A percentile compares a stretch with the other conserved stretches of the same genome.
These are phyloP conservation scores for Yamadazyma insecticola DNA, from an alignment of 805 yeast species.

Conservation along the genomic window DNA sequence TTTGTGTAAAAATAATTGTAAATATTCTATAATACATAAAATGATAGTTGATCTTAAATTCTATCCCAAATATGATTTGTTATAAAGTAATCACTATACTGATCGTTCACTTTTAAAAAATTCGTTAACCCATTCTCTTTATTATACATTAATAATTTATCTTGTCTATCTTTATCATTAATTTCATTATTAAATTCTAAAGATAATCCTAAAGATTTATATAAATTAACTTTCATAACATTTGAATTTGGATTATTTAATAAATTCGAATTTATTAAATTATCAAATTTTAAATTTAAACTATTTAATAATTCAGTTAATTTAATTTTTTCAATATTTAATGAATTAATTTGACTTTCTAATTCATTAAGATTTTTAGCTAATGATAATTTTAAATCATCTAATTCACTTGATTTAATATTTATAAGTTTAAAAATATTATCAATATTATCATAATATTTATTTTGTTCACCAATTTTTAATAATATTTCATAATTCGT, in stretches of 20 bases:
- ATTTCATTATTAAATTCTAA: slow-evolving; percentile 26
- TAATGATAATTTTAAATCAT: slow-evolving; percentile 43
- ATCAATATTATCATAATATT: slow-evolving; percentile 7
- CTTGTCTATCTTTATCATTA: slow-evolving; percentile 14
- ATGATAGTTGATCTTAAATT: slow-evolving; percentile 3
- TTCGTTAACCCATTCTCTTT: slow-evolving; percentile 43
- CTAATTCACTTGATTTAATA: slow-evolving; percentile 29
- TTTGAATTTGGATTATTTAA: slow-evolving; percentile 39
- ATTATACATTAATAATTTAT: slow-evolving; percentile 45
- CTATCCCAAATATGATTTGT: slow-evolving; percentile 79
- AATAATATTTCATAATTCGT: no score
- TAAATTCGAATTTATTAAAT: slow-evolving; percentile 26
- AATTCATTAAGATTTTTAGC: slow-evolving; percentile 52
- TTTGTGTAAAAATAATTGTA: slow-evolving; percentile 1
- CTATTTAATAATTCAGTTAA: slow-evolving; percentile 33
- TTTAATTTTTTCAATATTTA: slow-evolving; percentile 30
- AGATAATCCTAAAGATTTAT: slow-evolving; percentile 54
- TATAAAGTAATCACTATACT: slow-evolving; percentile 63
- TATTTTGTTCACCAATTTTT: no score
- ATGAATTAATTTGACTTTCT: slow-evolving; percentile 35
- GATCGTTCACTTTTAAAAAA: slow-evolving; percentile 47
- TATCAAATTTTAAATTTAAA: slow-evolving; percentile 22
- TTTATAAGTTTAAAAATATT: slow-evolving; percentile 24
- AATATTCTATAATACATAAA: slow-evolving; percentile 1
- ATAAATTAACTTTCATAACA: slow-evolving; percentile 53